A percentile compares a stretch with the other conserved stretches of the same genome.
Conservation (phyloP, 2,329 filamentous ascomycete genomes). For the Cylindrodendrum hubeiense region DNA sequence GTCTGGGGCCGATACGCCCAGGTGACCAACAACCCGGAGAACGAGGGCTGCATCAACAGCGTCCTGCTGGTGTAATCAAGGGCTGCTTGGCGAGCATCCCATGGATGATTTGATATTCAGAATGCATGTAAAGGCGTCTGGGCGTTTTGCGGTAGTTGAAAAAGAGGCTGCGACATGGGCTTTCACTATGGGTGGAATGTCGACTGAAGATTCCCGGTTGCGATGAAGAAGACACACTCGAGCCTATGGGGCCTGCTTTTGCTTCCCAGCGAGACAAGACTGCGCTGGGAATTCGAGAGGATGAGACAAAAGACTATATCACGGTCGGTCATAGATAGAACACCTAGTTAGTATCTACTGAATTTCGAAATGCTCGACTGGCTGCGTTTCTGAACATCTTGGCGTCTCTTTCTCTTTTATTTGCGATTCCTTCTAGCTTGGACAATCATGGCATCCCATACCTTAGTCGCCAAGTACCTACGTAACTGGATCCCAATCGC, state of each 20-base stretch:
- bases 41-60: conserved; percentile 53
- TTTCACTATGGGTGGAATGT: conserved; percentile 40
- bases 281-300: conserved; percentile 1
- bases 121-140: conserved; percentile 45
- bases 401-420: no score
- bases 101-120: conserved; percentile 32
- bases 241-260: conserved; percentile 19
- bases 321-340: conserved; percentile 9
- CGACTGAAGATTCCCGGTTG: conserved; percentile 45
- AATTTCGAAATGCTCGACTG: conserved; percentile 1
- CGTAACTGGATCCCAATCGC: background rate
- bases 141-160: conserved; percentile 43
- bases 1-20: conserved; percentile 87
- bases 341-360: background rate
- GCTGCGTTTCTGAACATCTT: background rate
- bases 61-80: conserved; percentile 42
- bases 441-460: background rate
- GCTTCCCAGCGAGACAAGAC: conserved; percentile 10
- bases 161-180: conserved; percentile 31
- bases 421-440: background rate
- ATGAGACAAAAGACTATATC: conserved; percentile 10
- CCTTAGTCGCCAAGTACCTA: background rate
- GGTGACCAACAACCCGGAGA: conserved; percentile 61
- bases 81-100: conserved; percentile 4
- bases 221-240: conserved; percentile 45